Percentiles rank a stretch among this genome's conserved stretches.
phyloP scores from a whole-genome alignment of 2,329 filamentous ascomycete species.

The Dactylonectria macrodidyma region DNA sequence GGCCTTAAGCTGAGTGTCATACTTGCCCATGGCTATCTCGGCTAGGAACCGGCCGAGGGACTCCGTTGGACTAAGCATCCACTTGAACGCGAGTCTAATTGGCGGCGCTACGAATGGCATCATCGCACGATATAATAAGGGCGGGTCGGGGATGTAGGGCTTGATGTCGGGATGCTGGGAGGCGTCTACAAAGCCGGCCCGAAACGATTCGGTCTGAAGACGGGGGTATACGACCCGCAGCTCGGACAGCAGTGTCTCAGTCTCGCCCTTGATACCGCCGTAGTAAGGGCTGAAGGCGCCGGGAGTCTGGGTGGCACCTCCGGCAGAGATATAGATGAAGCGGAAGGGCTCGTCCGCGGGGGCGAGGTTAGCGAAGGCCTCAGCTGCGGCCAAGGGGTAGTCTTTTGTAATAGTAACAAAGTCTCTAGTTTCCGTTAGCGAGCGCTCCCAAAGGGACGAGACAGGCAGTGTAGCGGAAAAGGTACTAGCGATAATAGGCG shows the following conservation, averaged over 20 bases:
- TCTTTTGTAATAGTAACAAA: conserved; percentile 38
- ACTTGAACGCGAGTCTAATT: conserved; percentile 14
- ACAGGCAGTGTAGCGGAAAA: not conserved
- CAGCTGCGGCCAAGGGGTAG: conserved; percentile 32
- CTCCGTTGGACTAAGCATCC: conserved; percentile 34
- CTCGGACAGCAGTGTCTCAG: conserved; percentile 27
- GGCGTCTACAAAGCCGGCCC: conserved; percentile 35
- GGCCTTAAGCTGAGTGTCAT: conserved; percentile 21
- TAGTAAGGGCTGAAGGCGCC: conserved; percentile 31
- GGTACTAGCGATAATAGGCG: conserved; percentile 1
- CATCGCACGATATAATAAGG: conserved; percentile 12
- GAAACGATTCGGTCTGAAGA: conserved; percentile 28
- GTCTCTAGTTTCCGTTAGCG: conserved; percentile 18
- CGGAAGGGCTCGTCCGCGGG: conserved; percentile 33
- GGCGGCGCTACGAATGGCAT: not conserved
- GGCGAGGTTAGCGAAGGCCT: conserved; percentile 31
- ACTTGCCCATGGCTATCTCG: conserved; percentile 36
- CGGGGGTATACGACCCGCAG: conserved; percentile 24
- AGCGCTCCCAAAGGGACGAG: not conserved
- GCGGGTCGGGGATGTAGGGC: conserved; percentile 27
- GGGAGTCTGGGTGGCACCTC: conserved; percentile 25
- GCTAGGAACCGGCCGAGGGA: conserved; percentile 33
- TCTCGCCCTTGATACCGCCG: conserved; percentile 32
- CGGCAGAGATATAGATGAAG: conserved; percentile 37
- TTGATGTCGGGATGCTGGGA: conserved; percentile 34